Base-by-base conservation (phyloP, 495 filamentous ascomycete species). In the Aspergillus kassunensis region DNA sequence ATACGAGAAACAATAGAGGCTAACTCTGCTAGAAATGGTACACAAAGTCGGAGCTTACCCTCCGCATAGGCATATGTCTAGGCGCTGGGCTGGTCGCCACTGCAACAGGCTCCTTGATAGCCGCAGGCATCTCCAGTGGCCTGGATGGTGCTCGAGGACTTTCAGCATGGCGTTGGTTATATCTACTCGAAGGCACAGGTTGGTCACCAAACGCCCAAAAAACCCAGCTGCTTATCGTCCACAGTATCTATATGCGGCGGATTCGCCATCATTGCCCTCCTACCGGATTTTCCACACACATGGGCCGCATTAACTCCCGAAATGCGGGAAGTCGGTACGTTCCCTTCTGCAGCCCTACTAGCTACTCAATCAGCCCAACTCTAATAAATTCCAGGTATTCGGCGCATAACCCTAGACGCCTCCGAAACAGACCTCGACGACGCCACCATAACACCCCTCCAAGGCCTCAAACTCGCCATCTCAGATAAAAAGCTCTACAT, bases 51-150 rank as follows among this genome's bases (percentile, higher is more conserved):
- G 49, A 52, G 21, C 29, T 52, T 33, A 44, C 39, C 9, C 30
- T 52, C 21, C 40, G 49, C 25, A 36, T 52, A 19, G 15, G 29
- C 30, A 36, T 36, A 23, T 52, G 41, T 23, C 30, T 36, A 2
- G 23, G 39, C 4, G 39, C 40, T 10, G 49, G 39, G 13, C 4
- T 52, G 9, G 12, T 27, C 15, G 49, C 49, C 11, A 35, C 13
- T 27, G 49, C 35, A 18, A 42, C 29, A 21, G 49, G 49, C 10
- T 24, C 30, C n/a, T 36, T 52, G 49, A 52, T 52, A 21, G 49
- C 49, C 2, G 49, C 49, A 46, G 79, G 79, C 6, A 79, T 80
- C 1, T 83, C 82, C 61, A 76, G 76, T 9, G 77, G 78, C 0
- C 61, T 77, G 25, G 61, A 63, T 41, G 64, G 64, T 16, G 47